Evolutionary conservation across 192 early-diverging fungal genomes (phyloP).

Genomic region (Linnemannia elongata): DNA sequence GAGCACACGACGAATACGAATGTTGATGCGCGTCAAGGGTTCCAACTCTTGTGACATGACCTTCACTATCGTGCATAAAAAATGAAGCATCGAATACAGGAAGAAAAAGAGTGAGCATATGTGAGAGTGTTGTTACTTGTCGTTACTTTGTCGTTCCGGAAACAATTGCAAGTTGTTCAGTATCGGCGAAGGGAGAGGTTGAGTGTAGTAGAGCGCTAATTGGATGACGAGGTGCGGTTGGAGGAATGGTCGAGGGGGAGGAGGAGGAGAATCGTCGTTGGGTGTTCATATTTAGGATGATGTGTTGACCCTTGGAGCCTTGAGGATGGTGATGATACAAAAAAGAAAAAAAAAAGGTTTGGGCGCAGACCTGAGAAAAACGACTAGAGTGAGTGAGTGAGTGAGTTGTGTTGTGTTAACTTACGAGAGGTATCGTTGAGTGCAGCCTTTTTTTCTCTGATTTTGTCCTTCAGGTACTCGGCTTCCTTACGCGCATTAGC

Average conservation of each 20-base stretch:
- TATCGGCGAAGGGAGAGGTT: background rate
- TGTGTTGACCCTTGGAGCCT: background rate
- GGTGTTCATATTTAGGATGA: background rate
- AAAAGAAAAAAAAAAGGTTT: constrained; percentile 41
- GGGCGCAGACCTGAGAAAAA: constrained; percentile 18
- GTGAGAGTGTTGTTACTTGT: background rate
- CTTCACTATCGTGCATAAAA: constrained; percentile 74
- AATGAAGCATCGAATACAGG: background rate
- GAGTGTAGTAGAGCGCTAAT: background rate
- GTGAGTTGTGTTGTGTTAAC: constrained; percentile 22
- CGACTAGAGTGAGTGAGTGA: background rate
- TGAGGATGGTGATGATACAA: background rate
- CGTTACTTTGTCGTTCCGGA: background rate
- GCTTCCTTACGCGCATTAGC: constrained; percentile 93
- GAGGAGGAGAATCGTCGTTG: background rate
- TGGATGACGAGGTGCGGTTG: background rate
- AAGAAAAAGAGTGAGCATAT: background rate
- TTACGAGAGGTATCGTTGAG: constrained; percentile 97
- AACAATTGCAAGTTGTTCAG: background rate
- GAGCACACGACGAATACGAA: constrained; percentile 96
- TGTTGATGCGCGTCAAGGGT: constrained; percentile 87
- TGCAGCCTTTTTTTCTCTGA: constrained; percentile 93
- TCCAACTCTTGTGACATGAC: constrained; percentile 89
- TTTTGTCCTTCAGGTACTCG: constrained; percentile 90
- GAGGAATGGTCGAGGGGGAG: background rate